phyloP scores from a whole-genome alignment of 495 filamentous ascomycete genomes.

The Neurospora sp. region DNA sequence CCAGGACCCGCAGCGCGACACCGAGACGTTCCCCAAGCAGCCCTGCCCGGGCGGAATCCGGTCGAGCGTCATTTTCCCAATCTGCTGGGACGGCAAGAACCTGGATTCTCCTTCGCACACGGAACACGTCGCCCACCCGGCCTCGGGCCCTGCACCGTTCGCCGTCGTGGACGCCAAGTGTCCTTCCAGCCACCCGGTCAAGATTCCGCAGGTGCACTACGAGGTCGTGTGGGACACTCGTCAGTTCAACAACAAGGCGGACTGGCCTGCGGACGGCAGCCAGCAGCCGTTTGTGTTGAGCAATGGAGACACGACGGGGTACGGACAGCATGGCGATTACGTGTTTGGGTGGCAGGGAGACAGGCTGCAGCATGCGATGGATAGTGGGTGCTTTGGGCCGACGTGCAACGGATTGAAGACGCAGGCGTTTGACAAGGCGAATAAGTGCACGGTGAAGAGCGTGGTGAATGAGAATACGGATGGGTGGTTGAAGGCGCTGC shows the following conservation, averaged over 20 bases:
- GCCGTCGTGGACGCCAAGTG: slow-evolving; percentile 30
- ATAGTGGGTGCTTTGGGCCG: slow-evolving; percentile 32
- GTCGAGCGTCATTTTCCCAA: slow-evolving; percentile 41
- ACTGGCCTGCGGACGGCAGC: slow-evolving; percentile 37
- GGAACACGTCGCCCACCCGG: slow-evolving; percentile 36
- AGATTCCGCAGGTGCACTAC: slow-evolving; percentile 41
- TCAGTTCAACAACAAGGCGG: slow-evolving; percentile 31
- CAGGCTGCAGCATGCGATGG: slow-evolving; percentile 40
- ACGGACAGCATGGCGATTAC: slow-evolving; percentile 38
- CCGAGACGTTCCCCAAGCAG: slow-evolving; percentile 27
- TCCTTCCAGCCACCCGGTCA: slow-evolving; percentile 37
- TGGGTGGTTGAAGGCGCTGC: slow-evolving; percentile 24
- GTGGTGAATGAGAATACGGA: slow-evolving; percentile 34
- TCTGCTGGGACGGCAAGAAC: slow-evolving; percentile 46
- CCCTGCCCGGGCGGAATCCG: slow-evolving; percentile 36
- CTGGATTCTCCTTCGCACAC: slow-evolving; percentile 41
- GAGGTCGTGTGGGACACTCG: slow-evolving; percentile 43
- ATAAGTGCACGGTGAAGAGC: slow-evolving; percentile 28
- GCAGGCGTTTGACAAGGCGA: slow-evolving; percentile 26
- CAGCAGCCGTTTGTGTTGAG: slow-evolving; percentile 42
- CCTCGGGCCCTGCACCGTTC: slow-evolving; percentile 36
- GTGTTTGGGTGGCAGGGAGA: slow-evolving; percentile 43
- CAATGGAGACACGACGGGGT: slow-evolving; percentile 28
- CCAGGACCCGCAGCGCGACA: slow-evolving; percentile 27
- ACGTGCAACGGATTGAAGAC: slow-evolving; percentile 26